These are phyloP conservation scores for Rutstroemia sp. DNA, from an alignment of 2,329 filamentous ascomycete species.

Conservation along the genomic window DNA sequence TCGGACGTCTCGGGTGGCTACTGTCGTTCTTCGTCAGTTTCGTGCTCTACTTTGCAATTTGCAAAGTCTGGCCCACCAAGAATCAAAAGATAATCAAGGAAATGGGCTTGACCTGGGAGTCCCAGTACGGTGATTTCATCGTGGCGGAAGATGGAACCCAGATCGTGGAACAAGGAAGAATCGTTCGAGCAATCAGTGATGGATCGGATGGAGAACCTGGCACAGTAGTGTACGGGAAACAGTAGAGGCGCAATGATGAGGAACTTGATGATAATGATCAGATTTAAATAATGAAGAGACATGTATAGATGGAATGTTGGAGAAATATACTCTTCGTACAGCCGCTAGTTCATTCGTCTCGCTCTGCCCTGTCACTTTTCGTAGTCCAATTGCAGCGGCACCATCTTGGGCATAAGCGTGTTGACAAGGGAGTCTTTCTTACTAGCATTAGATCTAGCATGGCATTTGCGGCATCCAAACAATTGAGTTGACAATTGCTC, in stretches of 20 bases:
- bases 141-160: conserved; percentile 23
- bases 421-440: too few species aligned
- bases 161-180: conserved; percentile 16
- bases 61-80: conserved; percentile 32
- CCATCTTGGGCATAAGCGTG: too few species aligned
- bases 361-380: too few species aligned
- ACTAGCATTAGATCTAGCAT: too few species aligned
- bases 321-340: not conserved
- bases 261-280: not conserved
- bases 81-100: conserved; percentile 31
- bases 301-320: not conserved
- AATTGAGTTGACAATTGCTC: too few species aligned
- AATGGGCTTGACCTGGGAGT: conserved; percentile 27
- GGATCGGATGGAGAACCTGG: not conserved
- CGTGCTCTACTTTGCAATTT: conserved; percentile 30
- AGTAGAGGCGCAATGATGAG: not conserved
- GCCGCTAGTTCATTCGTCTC: not conserved
- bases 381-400: too few species aligned
- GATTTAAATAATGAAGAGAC: not conserved
- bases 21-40: conserved; percentile 30
- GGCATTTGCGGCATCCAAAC: too few species aligned
- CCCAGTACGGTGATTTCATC: conserved; percentile 15
- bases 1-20: conserved; percentile 32
- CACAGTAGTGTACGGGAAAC: not conserved
- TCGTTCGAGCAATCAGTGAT: conserved; percentile 8